Conservation (phyloP, 495 filamentous ascomycete genomes). For the Emericellopsis terricola region DNA sequence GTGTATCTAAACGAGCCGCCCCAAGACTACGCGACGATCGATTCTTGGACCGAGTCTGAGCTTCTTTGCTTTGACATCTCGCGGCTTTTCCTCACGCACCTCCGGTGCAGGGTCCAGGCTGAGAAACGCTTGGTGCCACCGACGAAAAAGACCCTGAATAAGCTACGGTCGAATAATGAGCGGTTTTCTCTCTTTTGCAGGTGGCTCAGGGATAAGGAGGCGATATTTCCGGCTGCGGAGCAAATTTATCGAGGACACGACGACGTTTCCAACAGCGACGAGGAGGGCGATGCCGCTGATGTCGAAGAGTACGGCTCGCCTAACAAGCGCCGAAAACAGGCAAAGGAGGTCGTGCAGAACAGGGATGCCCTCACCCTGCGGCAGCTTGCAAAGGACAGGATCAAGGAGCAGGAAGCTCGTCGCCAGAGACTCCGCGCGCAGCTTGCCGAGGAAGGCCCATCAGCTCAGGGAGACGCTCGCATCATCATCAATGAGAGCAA, state of each 20-base stretch:
- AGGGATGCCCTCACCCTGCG: conserved; percentile 28
- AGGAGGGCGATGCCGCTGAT: conserved; percentile 1
- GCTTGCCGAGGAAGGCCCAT: conserved; percentile 17
- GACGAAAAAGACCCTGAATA: background rate
- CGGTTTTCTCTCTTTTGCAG: background rate
- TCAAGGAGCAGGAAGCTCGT: conserved; percentile 29
- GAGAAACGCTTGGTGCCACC: background rate
- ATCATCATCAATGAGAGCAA: conserved; percentile 61
- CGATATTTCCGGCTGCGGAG: background rate
- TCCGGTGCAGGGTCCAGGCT: background rate
- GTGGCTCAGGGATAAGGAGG: background rate
- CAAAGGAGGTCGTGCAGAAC: conserved; percentile 23
- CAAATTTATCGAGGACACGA: conserved; percentile 2
- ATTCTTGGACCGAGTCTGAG: too few relatives aligned
- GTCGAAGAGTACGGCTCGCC: background rate
- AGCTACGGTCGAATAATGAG: background rate
- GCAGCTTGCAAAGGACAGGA: conserved; percentile 22
- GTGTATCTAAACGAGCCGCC: background rate
- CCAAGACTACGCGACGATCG: background rate
- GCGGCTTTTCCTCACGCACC: background rate
- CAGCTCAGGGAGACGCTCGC: conserved; percentile 20
- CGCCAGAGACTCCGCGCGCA: conserved; percentile 25
- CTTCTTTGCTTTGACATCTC: conserved; percentile 1
- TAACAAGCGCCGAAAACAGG: conserved; percentile 24
- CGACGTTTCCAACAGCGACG: conserved; percentile 4